Evolutionary conservation across 78 protist genomes (phyloP).

Genomic region (Dictyostelium capitatum): DNA sequence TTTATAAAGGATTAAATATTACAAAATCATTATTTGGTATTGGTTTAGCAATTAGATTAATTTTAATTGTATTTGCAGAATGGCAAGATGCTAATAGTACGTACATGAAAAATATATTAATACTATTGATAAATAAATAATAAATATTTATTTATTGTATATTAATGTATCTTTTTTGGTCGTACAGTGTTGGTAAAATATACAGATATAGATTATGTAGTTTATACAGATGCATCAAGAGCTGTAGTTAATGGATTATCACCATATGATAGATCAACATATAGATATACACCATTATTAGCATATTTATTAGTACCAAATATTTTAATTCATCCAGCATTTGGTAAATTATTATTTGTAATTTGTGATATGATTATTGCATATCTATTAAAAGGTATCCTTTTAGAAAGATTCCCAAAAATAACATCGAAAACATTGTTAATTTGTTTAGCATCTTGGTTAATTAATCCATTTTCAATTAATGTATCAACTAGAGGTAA

Average conservation of each 20-base stretch:
- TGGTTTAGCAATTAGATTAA: conserved; percentile 64
- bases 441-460: conserved; percentile 79
- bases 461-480: conserved; percentile 92
- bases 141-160: background rate
- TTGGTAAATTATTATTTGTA: conserved; percentile 94
- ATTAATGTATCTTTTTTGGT: background rate
- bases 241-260: conserved; percentile 88
- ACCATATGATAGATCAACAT: conserved; percentile 95
- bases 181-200: conserved; percentile 91
- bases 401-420: conserved; percentile 41
- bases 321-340: conserved; percentile 66
- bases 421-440: conserved; percentile 31
- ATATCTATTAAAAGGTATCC: conserved; percentile 42
- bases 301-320: conserved; percentile 92
- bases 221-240: conserved; percentile 95
- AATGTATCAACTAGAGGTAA: conserved; percentile 97
- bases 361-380: conserved; percentile 90
- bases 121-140: too few relatives aligned
- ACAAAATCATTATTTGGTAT: conserved; percentile 31
- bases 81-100: conserved; percentile 89
- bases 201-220: conserved; percentile 97
- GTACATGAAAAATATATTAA: background rate
- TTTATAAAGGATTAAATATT: conserved; percentile 29
- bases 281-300: conserved; percentile 96
- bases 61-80: conserved; percentile 79